A percentile compares a stretch with the other conserved stretches of the same genome.
These are phyloP conservation scores for Populus hybrid DNA, from an alignment of 441 rosid species.

Conservation along the genomic window DNA sequence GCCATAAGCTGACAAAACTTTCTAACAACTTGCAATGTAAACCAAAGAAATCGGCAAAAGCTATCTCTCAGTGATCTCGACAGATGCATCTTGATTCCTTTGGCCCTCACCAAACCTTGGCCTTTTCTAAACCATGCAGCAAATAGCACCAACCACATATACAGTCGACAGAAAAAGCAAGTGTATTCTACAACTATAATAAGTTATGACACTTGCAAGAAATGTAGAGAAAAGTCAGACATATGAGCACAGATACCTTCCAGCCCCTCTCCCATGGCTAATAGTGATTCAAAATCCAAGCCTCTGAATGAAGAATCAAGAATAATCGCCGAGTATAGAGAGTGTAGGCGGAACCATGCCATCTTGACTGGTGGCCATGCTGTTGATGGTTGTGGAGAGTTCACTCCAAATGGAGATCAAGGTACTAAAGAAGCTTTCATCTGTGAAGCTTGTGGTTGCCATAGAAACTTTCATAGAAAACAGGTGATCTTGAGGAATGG, in stretches of 20 bases:
- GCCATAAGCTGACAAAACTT: background rate
- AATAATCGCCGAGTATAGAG: constrained; percentile 57
- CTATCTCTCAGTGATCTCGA: background rate
- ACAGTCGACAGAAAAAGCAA: background rate
- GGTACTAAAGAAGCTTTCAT: constrained; percentile 47
- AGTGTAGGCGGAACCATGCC: constrained; percentile 95
- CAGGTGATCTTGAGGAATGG: background rate
- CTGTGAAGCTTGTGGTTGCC: constrained; percentile 93
- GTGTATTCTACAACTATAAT: background rate
- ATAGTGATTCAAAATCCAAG: background rate
- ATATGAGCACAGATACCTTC: background rate
- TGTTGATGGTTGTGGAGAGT: constrained; percentile 91
- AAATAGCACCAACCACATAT: background rate
- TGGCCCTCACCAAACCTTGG: background rate
- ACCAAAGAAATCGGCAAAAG: background rate
- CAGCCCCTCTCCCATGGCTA: background rate
- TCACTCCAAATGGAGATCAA: constrained; percentile 71
- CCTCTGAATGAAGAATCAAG: background rate
- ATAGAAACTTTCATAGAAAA: constrained; percentile 66
- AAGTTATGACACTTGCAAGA: background rate
- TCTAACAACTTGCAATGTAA: background rate
- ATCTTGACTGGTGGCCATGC: constrained; percentile 79
- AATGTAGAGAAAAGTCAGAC: background rate
- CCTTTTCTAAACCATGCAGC: background rate
- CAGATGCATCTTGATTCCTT: background rate